phyloP scores from a whole-genome alignment of 441 rosid genomes.

The Gossypium aridum region DNA sequence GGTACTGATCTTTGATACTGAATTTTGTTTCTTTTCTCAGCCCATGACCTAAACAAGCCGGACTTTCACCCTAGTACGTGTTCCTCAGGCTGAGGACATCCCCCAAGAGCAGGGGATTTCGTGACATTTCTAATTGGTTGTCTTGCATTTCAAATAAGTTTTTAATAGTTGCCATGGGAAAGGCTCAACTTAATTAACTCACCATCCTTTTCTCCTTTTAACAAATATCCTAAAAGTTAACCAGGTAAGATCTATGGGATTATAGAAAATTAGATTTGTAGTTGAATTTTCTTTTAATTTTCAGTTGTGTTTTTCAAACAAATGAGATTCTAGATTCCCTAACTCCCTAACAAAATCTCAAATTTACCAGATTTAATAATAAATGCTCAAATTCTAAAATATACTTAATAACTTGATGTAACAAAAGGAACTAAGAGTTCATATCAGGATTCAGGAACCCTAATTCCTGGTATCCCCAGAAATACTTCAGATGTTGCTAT shows the following conservation, averaged over 20 bases:
- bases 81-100: background rate
- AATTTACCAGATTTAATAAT: background rate
- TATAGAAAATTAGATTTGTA: background rate
- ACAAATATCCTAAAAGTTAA: background rate
- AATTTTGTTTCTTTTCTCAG: background rate
- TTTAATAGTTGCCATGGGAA: background rate
- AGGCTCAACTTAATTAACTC: background rate
- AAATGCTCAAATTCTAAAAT: slow-evolving; percentile 6
- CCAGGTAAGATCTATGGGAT: background rate
- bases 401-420: background rate
- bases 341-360: slow-evolving; percentile 2
- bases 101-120: background rate
- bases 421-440: background rate
- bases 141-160: background rate
- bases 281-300: background rate
- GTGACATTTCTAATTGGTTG: background rate
- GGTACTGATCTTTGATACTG: background rate
- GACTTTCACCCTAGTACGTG: background rate
- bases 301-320: background rate
- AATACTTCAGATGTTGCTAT: background rate
- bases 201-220: background rate
- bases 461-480: background rate
- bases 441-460: background rate
- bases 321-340: background rate
- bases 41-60: background rate